Evolutionary conservation across 164 flowering plant genomes (phyloP).

Genomic region (Brasenia schreberi): DNA sequence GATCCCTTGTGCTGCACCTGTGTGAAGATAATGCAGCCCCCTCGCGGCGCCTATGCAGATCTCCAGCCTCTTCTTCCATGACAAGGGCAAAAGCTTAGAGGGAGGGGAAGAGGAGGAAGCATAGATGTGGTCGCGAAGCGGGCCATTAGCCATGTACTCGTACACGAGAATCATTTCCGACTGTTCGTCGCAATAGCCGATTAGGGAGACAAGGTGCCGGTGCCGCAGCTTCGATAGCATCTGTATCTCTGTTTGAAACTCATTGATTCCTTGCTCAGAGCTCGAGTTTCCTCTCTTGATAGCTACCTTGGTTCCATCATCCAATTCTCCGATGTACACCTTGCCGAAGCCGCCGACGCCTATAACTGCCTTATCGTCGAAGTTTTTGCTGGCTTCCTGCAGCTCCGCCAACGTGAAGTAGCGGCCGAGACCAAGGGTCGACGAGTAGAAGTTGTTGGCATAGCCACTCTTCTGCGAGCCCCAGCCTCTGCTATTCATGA

Average conservation of each 20-base stretch:
- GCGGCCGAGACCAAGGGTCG: constrained; percentile 38
- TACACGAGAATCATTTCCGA: constrained; percentile 87
- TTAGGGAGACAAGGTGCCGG: constrained; percentile 70
- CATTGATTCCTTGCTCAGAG: constrained; percentile 76
- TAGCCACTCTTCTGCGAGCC: constrained; percentile 28
- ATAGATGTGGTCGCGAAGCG: constrained; percentile 67
- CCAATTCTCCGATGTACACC: constrained; percentile 56
- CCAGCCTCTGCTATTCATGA: constrained; percentile 12
- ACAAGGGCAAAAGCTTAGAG: constrained; percentile 30
- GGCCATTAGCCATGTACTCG: constrained; percentile 87
- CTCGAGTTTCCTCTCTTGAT: constrained; percentile 62
- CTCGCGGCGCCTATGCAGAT: constrained; percentile 82
- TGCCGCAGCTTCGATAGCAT: constrained; percentile 83
- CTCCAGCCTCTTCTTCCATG: constrained; percentile 78
- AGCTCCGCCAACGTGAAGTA: constrained; percentile 48
- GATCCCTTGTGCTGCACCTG: constrained; percentile 75
- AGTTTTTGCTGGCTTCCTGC: constrained; percentile 50
- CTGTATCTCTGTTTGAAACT: constrained; percentile 76
- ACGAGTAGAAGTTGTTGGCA: constrained; percentile 28
- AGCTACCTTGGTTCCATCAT: constrained; percentile 60
- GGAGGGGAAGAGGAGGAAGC: constrained; percentile 13
- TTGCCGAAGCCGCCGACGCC: constrained; percentile 98
- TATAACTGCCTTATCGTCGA: constrained; percentile 58
- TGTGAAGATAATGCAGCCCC: constrained; percentile 88
- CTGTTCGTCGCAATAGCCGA: constrained; percentile 75